Evolutionary conservation across 129 eudicot genomes (phyloP).

Genomic region (Heracleum sosnowskyi): DNA sequence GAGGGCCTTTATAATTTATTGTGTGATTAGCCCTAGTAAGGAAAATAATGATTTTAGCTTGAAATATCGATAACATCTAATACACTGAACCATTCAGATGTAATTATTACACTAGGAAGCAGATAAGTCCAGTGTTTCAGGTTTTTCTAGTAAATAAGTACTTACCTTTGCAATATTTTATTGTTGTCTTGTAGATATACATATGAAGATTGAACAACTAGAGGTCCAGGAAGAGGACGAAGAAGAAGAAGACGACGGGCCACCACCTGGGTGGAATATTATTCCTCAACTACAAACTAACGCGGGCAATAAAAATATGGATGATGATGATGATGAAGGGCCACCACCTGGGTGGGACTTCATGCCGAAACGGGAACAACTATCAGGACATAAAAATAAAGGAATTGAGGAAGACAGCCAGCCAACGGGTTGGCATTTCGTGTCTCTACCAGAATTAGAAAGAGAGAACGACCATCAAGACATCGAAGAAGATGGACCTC

Average conservation of each 20-base stretch:
- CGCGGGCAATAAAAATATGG: constrained; percentile 5
- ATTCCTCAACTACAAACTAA: constrained; percentile 28
- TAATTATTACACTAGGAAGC: neutral
- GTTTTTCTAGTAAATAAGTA: neutral
- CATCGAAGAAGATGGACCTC: constrained; percentile 33
- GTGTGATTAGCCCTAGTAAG: neutral
- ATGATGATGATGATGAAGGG: constrained; percentile 13
- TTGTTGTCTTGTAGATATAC: constrained; percentile 17
- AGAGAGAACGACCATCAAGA: constrained; percentile 19
- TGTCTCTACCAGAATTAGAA: neutral
- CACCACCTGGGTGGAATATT: constrained; percentile 43
- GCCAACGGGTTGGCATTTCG: neutral
- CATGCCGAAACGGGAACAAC: constrained; percentile 3
- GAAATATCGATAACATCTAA: neutral
- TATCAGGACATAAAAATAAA: neutral
- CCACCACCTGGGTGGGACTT: constrained; percentile 21
- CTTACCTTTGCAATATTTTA: constrained; percentile 1
- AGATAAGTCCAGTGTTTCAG: neutral
- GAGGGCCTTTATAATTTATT: no score
- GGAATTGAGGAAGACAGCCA: neutral
- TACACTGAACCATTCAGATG: neutral
- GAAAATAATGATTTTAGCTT: neutral
- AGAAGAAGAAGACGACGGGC: constrained; percentile 22
- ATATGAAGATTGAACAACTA: constrained; percentile 23
- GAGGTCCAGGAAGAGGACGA: constrained; percentile 23